Conservation (phyloP, 2,329 filamentous ascomycete species). For the Trichoderma sp. region DNA sequence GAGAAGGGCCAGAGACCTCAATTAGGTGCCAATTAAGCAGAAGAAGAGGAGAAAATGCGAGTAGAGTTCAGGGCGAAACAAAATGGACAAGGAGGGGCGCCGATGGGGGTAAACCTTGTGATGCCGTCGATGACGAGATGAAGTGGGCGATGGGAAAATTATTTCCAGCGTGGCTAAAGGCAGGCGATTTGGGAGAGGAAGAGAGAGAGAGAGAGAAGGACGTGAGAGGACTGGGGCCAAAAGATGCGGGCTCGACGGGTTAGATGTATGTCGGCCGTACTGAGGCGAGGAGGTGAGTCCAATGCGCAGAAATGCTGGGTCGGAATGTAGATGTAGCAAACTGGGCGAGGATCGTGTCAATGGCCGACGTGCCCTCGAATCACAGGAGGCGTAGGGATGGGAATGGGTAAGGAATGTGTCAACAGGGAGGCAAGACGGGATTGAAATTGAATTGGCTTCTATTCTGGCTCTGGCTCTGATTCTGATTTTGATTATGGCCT, state of each 20-base stretch:
- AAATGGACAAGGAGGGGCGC: neutral
- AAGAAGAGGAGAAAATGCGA: neutral
- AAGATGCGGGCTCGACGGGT: constrained; percentile 3
- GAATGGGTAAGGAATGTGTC: constrained; percentile 36
- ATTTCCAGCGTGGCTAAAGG: neutral
- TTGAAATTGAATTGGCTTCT: neutral
- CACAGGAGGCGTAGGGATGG: constrained; percentile 35
- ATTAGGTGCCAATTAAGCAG: neutral
- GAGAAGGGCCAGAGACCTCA: neutral
- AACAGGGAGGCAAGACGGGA: constrained; percentile 8
- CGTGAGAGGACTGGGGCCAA: neutral
- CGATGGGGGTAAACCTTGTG: neutral
- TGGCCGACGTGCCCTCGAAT: constrained; percentile 22
- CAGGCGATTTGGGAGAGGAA: neutral
- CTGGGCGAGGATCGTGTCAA: constrained; percentile 15
- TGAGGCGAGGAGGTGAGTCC: constrained; percentile 13
- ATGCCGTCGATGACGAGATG: neutral
- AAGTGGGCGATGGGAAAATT: neutral
- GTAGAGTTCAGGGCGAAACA: neutral
- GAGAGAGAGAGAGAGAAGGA: neutral
- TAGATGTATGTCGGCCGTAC: constrained; percentile 17
- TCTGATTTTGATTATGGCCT: neutral
- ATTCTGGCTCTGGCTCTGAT: neutral
- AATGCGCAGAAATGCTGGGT: constrained; percentile 15
- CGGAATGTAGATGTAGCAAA: constrained; percentile 22